Base-by-base conservation (phyloP, 345 rosid genomes). In the Luvunga scandens region DNA sequence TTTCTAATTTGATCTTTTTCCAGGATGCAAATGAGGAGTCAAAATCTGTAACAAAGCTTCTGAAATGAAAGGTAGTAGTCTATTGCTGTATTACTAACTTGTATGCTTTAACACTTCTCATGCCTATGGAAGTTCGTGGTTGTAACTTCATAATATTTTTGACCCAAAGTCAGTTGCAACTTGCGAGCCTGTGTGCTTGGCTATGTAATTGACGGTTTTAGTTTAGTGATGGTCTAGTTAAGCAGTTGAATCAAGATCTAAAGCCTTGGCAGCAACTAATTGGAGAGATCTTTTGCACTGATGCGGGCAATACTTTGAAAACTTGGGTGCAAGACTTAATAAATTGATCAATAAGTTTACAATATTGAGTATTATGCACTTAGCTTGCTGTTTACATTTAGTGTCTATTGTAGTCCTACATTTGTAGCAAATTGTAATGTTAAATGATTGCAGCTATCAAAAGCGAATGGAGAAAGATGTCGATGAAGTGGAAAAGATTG, bases 21-120 rank as follows among this genome's bases (percentile, higher is more conserved):
- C 91, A 95, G 99, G 97, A 94, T 73, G 93, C 98, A 56, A 94
- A 95, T 48, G 99, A 95, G 89, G 98, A 93, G 63, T 92, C 99
- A 1, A 95, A 93, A 78, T 83, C 98, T 36, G 96, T 95, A 22
- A 95, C 99, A 76, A 95, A 80, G 99, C 96, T 73, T 91, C 96
- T 73, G 91, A 95, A 39, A 93, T 95, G 99, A 95, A 93, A 90
- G 92, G 97, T 93, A 81, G 67, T 56, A 30, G 14, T 27, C 68
- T 45, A 31, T 65, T 7, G 16, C 36, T 61, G 55, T 62, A 61
- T 27, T 61, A 1, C 18, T n/a, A 66, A 56, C 7, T 48, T 64
- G 10, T 48, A 45, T 19, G 18, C 18, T 48, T 48, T 48, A 65
- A 48, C n/a, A 45, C 59, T 60, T 25, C 59, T 9, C 64, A 38